Evolutionary conservation across 306 rosid species (phyloP).

Genomic region (Ormosia semicastrata): DNA sequence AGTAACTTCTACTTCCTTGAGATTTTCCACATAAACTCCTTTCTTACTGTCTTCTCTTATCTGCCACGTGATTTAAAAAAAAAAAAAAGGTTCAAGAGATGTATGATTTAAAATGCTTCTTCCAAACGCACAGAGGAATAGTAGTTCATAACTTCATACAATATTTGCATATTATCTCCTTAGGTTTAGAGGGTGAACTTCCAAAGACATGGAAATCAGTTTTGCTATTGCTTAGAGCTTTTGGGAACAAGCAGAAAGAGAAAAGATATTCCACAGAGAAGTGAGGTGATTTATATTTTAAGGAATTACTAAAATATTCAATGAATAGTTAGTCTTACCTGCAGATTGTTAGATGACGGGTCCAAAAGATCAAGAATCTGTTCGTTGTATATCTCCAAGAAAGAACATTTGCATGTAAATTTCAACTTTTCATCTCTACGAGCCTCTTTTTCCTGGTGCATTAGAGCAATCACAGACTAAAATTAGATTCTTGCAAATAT

Average conservation of each 20-base stretch:
- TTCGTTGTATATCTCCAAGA: slow-evolving; percentile 94
- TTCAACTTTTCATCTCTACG: slow-evolving; percentile 86
- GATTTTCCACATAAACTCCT: slow-evolving; percentile 93
- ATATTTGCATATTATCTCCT: not conserved
- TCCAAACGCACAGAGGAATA: not conserved
- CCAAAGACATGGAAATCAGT: not conserved
- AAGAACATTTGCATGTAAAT: slow-evolving; percentile 88
- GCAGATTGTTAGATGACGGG: slow-evolving; percentile 83
- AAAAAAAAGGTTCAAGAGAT: not conserved
- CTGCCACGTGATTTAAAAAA: slow-evolving; percentile 40
- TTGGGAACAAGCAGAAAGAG: not conserved
- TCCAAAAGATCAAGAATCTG: slow-evolving; percentile 97
- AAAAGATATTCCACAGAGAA: slow-evolving; percentile 10
- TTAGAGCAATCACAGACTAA: slow-evolving; percentile 5
- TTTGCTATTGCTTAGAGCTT: not conserved
- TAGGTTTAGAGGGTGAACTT: not conserved
- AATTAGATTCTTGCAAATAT: slow-evolving; percentile 17
- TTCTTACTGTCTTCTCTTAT: slow-evolving; percentile 92
- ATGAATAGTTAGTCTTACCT: slow-evolving; percentile 49
- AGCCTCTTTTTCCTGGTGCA: slow-evolving; percentile 78
- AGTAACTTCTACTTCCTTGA: slow-evolving; percentile 84
- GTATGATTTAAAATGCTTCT: not conserved
- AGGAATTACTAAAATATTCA: not conserved
- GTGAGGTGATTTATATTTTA: not conserved
- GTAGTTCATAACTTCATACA: slow-evolving; percentile 14